Evolutionary conservation across 352 stramenopile species (phyloP).

Genomic region (Aphanomyces invadans): DNA sequence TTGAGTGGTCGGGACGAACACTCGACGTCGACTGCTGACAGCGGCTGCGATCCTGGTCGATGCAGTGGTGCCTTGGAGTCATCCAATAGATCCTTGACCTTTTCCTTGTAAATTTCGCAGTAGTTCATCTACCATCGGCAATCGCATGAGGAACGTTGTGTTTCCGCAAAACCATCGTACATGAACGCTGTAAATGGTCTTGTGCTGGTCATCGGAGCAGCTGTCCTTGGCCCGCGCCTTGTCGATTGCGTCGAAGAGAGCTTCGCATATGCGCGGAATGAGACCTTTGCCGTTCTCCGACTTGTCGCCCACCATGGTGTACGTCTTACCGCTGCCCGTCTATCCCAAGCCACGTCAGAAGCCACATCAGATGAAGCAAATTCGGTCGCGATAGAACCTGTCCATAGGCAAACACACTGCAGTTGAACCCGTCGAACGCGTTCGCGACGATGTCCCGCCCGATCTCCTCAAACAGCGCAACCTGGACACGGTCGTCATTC

Average conservation of each 20-base stretch:
- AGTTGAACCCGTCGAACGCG: constrained; percentile 78
- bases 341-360: constrained; percentile 24
- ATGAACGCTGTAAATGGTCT: constrained; percentile 40
- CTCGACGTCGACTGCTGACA: constrained; percentile 23
- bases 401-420: constrained; percentile 71
- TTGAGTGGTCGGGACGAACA: constrained; percentile 30
- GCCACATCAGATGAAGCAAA: background rate
- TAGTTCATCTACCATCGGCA: constrained; percentile 48
- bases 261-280: constrained; percentile 72
- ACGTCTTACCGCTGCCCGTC: constrained; percentile 73
- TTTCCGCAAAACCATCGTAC: too few relatives aligned
- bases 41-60: constrained; percentile 30
- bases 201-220: constrained; percentile 26
- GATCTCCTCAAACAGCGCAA: constrained; percentile 74
- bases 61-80: background rate
- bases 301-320: constrained; percentile 80
- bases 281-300: constrained; percentile 48
- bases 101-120: constrained; percentile 85
- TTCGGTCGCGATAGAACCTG: constrained; percentile 12
- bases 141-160: background rate
- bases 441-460: constrained; percentile 56
- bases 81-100: constrained; percentile 78
- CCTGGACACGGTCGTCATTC: constrained; percentile 47
- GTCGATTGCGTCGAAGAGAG: constrained; percentile 63
- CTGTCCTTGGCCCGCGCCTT: constrained; percentile 26